Percentiles rank a stretch among this genome's conserved stretches.
phyloP scores from a whole-genome alignment of 352 stramenopile species.

The Phytopythium mirpurense region DNA sequence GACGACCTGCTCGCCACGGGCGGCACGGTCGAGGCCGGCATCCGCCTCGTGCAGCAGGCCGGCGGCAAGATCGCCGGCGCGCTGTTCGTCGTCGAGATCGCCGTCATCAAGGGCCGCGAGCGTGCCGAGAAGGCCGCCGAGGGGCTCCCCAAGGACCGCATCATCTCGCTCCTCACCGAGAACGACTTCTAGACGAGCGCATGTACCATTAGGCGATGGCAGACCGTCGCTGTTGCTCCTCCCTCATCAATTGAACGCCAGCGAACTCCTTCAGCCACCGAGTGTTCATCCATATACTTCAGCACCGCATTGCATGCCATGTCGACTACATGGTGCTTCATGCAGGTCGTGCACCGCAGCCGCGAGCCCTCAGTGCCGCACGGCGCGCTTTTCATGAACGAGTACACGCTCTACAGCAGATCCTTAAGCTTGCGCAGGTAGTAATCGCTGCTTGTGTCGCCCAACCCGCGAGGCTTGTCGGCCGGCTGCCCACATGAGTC shows the following conservation, averaged over 20 bases:
- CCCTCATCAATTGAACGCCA: background rate
- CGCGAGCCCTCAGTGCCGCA: too few species aligned
- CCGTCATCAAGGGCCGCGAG: slow-evolving; percentile 43
- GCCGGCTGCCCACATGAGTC: too few species aligned
- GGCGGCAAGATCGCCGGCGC: slow-evolving; percentile 87
- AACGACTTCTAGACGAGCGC: slow-evolving; percentile 47
- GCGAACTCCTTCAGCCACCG: background rate
- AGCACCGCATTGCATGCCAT: too few species aligned
- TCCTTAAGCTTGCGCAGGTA: too few species aligned
- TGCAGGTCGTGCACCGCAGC: too few species aligned
- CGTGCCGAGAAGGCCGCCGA: slow-evolving; percentile 38
- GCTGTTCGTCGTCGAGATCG: slow-evolving; percentile 95
- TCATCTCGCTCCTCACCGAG: slow-evolving; percentile 70
- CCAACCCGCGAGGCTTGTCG: too few species aligned
- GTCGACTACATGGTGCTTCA: too few species aligned
- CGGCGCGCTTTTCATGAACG: too few species aligned
- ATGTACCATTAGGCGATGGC: background rate
- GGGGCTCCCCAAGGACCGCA: slow-evolving; percentile 17
- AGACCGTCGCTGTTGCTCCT: background rate
- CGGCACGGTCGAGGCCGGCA: slow-evolving; percentile 88
- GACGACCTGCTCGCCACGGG: slow-evolving; percentile 97
- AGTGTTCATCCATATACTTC: too few species aligned
- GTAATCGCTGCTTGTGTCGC: too few species aligned
- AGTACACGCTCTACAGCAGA: too few species aligned
- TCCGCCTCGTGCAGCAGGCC: slow-evolving; percentile 86